Conservation (phyloP, 2,329 filamentous ascomycete species). For the Nemania sp. region DNA sequence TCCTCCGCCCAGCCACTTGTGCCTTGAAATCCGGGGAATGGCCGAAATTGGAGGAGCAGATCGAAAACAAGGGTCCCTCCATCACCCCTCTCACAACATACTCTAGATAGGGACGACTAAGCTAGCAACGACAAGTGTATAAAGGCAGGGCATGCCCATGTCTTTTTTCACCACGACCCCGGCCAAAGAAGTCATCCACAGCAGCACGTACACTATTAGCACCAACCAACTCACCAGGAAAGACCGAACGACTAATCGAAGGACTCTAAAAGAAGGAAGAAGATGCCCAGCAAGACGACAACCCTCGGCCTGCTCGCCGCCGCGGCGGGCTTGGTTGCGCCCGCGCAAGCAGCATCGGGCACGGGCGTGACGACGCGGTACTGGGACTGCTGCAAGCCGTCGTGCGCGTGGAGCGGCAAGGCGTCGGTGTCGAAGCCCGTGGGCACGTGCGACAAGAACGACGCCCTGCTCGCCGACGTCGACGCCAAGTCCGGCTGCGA, state of each 20-base stretch:
- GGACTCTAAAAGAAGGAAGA: neutral
- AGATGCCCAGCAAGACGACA: conserved; percentile 18
- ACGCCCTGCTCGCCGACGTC: conserved; percentile 48
- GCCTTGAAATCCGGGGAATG: neutral
- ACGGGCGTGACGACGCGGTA: conserved; percentile 40
- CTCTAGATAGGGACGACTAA: neutral
- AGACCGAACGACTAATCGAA: neutral
- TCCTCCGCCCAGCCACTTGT: too few species aligned
- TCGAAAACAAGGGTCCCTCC: neutral
- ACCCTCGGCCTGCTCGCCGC: conserved; percentile 23
- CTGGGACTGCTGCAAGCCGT: conserved; percentile 62
- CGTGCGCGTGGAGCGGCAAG: conserved; percentile 55
- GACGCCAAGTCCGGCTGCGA: conserved; percentile 51
- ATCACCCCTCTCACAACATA: too few species aligned
- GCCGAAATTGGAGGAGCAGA: too few species aligned
- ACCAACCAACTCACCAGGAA: neutral
- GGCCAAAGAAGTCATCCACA: too few species aligned
- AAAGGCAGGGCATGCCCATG: neutral
- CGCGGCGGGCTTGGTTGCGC: conserved; percentile 11
- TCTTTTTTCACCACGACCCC: too few species aligned
- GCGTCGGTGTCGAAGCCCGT: conserved; percentile 47
- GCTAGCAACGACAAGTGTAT: conserved; percentile 1
- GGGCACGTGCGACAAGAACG: conserved; percentile 48
- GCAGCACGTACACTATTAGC: too few species aligned
- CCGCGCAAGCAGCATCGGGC: conserved; percentile 26